Conservation (phyloP, 768 basidiomycete species). For the Dioszegia aurantiaca region DNA sequence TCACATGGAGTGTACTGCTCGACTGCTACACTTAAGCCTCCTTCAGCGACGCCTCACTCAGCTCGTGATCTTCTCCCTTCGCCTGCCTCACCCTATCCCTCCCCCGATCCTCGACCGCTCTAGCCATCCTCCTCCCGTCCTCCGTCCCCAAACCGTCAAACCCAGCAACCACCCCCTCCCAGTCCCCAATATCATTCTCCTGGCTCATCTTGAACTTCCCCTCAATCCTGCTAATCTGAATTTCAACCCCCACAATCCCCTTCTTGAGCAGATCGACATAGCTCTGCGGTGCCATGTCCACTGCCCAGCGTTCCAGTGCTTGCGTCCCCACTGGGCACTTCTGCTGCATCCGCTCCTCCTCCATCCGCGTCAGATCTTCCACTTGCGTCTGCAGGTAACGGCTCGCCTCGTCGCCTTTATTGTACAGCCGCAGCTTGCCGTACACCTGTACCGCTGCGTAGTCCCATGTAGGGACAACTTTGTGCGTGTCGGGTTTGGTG, state of each 20-base stretch:
- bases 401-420: constrained; percentile 16
- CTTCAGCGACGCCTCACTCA: background rate
- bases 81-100: constrained; percentile 4
- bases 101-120: constrained; percentile 22
- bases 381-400: constrained; percentile 44
- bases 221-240: constrained; percentile 44
- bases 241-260: constrained; percentile 49
- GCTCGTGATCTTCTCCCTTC: constrained; percentile 5
- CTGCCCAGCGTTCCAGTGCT: constrained; percentile 48
- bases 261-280: constrained; percentile 48
- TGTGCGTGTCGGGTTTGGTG: constrained; percentile 48
- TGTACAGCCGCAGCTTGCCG: constrained; percentile 37
- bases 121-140: constrained; percentile 33
- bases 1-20: background rate
- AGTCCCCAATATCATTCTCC: constrained; percentile 44
- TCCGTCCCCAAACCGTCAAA: constrained; percentile 35
- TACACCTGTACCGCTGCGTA: constrained; percentile 51
- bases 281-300: constrained; percentile 41
- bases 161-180: constrained; percentile 47
- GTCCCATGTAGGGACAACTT: constrained; percentile 53
- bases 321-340: constrained; percentile 12
- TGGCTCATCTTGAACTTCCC: constrained; percentile 50
- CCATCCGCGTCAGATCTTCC: constrained; percentile 31
- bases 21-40: background rate
- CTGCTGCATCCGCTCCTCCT: constrained; percentile 13